Evolutionary conservation across 2,329 filamentous ascomycete species (phyloP).

Genomic region (Aspergillus versicolor): DNA sequence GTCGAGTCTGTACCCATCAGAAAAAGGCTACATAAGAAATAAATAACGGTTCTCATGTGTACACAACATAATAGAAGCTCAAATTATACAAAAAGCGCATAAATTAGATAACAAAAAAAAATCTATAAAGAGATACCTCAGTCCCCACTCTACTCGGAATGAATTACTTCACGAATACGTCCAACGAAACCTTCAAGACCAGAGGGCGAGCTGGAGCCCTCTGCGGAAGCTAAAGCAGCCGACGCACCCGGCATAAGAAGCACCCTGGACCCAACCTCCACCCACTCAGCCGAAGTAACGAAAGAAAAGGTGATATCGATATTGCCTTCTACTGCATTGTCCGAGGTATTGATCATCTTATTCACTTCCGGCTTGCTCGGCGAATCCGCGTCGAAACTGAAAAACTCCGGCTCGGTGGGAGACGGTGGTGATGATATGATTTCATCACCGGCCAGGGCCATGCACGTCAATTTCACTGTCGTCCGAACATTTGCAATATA

Average conservation of each 20-base stretch:
- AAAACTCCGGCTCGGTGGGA: constrained; percentile 41
- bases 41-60: not conserved
- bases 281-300: constrained; percentile 57
- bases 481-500: constrained; percentile 87
- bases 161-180: constrained; percentile 36
- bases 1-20: not conserved
- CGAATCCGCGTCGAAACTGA: constrained; percentile 43
- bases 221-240: constrained; percentile 46
- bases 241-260: constrained; percentile 61
- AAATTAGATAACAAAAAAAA: not conserved
- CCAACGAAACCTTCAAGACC: constrained; percentile 63
- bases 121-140: not conserved
- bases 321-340: constrained; percentile 25
- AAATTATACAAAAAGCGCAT: not conserved
- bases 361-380: constrained; percentile 27
- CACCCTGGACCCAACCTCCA: constrained; percentile 56
- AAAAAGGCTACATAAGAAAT: not conserved
- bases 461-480: constrained; percentile 69
- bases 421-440: constrained; percentile 26
- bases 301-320: constrained; percentile 57
- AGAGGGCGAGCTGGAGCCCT: constrained; percentile 49
- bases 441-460: constrained; percentile 42
- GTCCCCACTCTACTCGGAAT: constrained; percentile 44
- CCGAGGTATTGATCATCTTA: constrained; percentile 25
- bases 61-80: not conserved